Base-by-base conservation (phyloP, 306 rosid species). In the Gynostemma pentaphyllum region DNA sequence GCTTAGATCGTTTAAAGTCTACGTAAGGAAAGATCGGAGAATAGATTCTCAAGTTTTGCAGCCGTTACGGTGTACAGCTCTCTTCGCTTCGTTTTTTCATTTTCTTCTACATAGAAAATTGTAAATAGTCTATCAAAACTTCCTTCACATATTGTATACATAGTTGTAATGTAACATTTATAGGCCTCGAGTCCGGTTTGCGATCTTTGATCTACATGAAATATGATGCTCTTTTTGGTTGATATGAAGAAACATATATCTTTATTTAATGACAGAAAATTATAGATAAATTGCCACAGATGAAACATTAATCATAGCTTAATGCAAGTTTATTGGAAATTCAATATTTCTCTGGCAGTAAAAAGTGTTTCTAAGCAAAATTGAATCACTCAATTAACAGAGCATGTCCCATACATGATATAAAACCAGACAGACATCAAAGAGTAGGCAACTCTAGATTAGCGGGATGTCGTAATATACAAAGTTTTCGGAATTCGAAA, bases 1-100 rank as follows among this genome's bases (percentile, higher is more conserved):
- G 74, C 73, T 76, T 88, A 84, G 88, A 88, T 27, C 80, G 59
- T 72, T 69, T 88, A 67, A 88, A 83, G 74, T 72, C 95, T 68
- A 48, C 68, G 22, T 88, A 72, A 81, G 75, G 63, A 13, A 21
- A 22, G 71, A 18, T 5, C 15, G 68, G 27, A 26, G 49, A 23
- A 14, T n/a, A 32, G 13, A 15, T 69, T 7, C 12, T 5, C 10
- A 18, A 49, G 61, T 51, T 67, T 37, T 67, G 36, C n/a, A n/a
- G n/a, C n/a, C n/a, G n/a, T n/a, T n/a, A n/a, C n/a, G n/a, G n/a
- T n/a, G n/a, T n/a, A n/a, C n/a, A 19, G 7, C 49, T 48, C 32
- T 7, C 57, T 47, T 50, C 49, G 26, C 49, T 66, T n/a, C 63
- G 14, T n/a, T n/a, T 36, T 66, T 32, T 1, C 34, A 49, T 50